Evolutionary conservation across 2,329 filamentous ascomycete genomes (phyloP).

Genomic region (Biscogniauxia marginata): DNA sequence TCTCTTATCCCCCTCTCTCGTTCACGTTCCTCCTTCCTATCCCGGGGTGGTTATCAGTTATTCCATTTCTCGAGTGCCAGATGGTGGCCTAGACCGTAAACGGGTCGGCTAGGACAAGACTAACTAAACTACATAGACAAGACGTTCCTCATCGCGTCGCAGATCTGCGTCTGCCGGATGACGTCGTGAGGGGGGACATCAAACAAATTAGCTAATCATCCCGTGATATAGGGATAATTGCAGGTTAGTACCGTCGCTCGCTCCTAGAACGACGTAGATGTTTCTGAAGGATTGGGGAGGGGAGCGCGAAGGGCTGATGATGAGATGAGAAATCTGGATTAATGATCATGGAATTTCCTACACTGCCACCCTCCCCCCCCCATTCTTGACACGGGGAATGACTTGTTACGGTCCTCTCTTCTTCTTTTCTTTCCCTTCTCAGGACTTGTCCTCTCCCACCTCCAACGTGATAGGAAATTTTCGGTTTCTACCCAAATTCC

Average conservation of each 20-base stretch:
- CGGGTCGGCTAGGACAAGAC: not conserved
- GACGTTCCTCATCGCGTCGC: not conserved
- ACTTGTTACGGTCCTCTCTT: not conserved
- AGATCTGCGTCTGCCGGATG: not conserved
- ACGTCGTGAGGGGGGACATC: not conserved
- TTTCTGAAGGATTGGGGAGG: not conserved
- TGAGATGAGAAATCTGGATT: not conserved
- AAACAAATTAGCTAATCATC: not conserved
- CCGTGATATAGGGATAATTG: not conserved
- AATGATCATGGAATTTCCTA: not conserved
- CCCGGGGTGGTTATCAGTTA: not conserved
- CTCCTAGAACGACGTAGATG: not conserved
- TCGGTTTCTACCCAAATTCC: no score
- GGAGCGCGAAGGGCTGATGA: not conserved
- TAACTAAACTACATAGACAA: no score
- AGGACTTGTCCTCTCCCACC: not conserved
- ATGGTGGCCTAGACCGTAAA: not conserved
- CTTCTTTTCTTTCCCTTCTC: not conserved
- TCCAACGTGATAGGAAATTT: not conserved
- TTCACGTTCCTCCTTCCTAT: not conserved
- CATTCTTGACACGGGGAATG: not conserved
- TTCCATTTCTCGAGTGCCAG: not conserved
- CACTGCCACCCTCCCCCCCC: not conserved
- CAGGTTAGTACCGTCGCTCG: not conserved
- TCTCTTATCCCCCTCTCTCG: not conserved